These are phyloP conservation scores for Physcomitrium patens DNA, from an alignment of 225 moss, liverwort and hornwort species.

Conservation along the genomic window DNA sequence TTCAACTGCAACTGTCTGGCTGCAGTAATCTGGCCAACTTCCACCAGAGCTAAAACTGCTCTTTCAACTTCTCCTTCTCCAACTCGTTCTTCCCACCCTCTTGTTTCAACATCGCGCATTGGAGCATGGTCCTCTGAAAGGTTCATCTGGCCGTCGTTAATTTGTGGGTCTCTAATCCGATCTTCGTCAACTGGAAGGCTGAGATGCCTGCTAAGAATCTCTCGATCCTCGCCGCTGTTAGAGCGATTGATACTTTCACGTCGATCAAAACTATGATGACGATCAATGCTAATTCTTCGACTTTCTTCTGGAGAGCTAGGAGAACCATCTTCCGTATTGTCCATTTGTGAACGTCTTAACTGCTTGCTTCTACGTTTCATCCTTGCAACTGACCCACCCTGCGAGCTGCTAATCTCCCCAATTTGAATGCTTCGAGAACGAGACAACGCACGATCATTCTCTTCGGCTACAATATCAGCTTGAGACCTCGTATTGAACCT, in stretches of 20 bases:
- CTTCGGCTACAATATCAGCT: slow-evolving; percentile 47
- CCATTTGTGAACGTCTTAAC: slow-evolving; percentile 58
- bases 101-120: slow-evolving; percentile 57
- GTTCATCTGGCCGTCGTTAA: slow-evolving; percentile 34
- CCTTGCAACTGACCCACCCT: slow-evolving; percentile 44
- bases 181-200: slow-evolving; percentile 50
- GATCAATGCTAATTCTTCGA: slow-evolving; percentile 34
- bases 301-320: slow-evolving; percentile 67
- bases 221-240: slow-evolving; percentile 37
- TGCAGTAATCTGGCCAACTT: slow-evolving; percentile 92
- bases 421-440: slow-evolving; percentile 53
- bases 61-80: slow-evolving; percentile 78
- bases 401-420: slow-evolving; percentile 49
- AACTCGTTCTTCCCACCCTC: slow-evolving; percentile 88
- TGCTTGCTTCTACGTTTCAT: slow-evolving; percentile 71
- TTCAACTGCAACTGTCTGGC: slow-evolving; percentile 90
- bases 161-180: slow-evolving; percentile 45
- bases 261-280: slow-evolving; percentile 23
- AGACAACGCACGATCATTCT: slow-evolving; percentile 41
- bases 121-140: slow-evolving; percentile 39
- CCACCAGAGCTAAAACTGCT: slow-evolving; percentile 88
- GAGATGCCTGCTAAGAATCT: slow-evolving; percentile 46
- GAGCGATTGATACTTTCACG: slow-evolving; percentile 33
- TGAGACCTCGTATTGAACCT: slow-evolving; percentile 52
- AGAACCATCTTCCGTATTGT: slow-evolving; percentile 48